These are phyloP conservation scores for Arabis alpina DNA, from an alignment of 345 rosid species.

Conservation along the genomic window DNA sequence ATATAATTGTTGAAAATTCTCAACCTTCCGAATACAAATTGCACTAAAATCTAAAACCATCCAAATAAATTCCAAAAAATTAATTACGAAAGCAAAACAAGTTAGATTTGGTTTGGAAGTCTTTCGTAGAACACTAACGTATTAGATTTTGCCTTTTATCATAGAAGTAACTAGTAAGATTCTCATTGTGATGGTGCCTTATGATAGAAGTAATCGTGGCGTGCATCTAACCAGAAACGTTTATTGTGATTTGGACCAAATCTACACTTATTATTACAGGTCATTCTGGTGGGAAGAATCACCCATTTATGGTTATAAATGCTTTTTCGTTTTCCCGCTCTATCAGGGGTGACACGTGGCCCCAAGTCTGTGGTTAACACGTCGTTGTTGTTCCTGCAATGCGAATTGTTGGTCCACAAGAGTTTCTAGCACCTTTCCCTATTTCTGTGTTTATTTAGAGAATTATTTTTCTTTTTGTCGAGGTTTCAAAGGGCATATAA, in stretches of 20 bases:
- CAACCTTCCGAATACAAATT: background rate
- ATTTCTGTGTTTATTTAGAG: background rate
- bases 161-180: constrained; percentile 3
- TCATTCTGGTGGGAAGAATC: constrained; percentile 32
- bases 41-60: constrained; percentile 8
- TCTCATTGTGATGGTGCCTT: constrained; percentile 1
- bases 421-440: constrained; percentile 34
- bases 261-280: constrained; percentile 21
- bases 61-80: background rate
- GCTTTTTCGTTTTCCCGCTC: background rate
- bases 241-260: constrained; percentile 31
- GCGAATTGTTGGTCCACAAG: constrained; percentile 28
- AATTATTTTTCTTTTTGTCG: too few species aligned
- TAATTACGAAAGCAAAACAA: background rate
- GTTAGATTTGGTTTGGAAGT: constrained; percentile 20
- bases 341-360: constrained; percentile 34
- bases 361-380: background rate
- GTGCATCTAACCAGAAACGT: constrained; percentile 25
- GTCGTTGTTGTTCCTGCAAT: constrained; percentile 25
- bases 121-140: constrained; percentile 2
- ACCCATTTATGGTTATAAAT: constrained; percentile 15
- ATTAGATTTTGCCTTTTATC: too few species aligned
- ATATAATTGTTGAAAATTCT: background rate
- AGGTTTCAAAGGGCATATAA: too few species aligned
- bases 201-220: constrained; percentile 22